A percentile compares a stretch with the other conserved stretches of the same genome.
phyloP scores from a whole-genome alignment of 345 rosid species.

The Sonneratia caseolaris region DNA sequence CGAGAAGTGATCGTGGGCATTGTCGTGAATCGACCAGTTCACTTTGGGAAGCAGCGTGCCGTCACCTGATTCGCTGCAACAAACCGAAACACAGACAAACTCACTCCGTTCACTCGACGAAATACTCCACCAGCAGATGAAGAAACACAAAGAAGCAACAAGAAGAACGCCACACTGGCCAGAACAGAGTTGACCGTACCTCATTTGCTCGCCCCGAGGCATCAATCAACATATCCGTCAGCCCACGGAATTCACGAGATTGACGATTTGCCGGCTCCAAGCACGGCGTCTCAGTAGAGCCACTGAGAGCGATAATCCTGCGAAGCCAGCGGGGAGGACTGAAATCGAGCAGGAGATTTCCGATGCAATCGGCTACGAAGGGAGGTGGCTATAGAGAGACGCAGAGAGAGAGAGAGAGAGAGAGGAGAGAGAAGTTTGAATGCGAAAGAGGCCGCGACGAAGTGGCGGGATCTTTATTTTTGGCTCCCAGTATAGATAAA shows the following conservation, averaged over 20 bases:
- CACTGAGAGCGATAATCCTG: neutral
- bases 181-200: neutral
- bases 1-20: conserved; percentile 27
- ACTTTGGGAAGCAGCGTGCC: conserved; percentile 39
- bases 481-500: neutral
- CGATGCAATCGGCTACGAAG: neutral
- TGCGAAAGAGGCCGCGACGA: neutral
- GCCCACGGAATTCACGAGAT: neutral
- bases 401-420: neutral
- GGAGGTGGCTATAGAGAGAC: too few relatives aligned
- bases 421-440: neutral
- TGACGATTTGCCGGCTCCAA: neutral
- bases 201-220: conserved; percentile 1
- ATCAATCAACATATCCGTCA: conserved; percentile 1
- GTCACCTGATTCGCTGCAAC: conserved; percentile 7
- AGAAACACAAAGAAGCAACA: neutral
- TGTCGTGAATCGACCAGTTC: conserved; percentile 69
- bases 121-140: neutral
- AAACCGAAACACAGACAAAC: neutral
- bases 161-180: neutral
- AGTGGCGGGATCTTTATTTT: neutral
- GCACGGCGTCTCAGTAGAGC: neutral
- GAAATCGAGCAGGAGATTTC: neutral
- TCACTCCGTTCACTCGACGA: neutral
- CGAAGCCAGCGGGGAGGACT: neutral